A percentile compares a stretch with the other conserved stretches of the same genome.
Conservation (phyloP, 2,329 filamentous ascomycete species). For the Calycina marina region DNA sequence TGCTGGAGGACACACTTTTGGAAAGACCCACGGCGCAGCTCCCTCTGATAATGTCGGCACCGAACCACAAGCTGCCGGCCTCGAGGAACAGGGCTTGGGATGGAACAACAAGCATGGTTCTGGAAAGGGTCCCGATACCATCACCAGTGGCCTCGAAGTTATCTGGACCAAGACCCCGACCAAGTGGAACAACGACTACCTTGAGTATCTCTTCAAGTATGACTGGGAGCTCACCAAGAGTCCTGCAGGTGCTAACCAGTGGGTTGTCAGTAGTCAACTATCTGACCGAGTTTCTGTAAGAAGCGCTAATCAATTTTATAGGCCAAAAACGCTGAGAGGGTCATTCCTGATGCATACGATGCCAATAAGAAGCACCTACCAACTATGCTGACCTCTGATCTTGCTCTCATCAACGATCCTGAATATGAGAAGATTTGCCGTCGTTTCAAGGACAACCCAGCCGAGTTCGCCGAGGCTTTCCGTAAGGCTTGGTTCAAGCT, state of each 20-base stretch:
- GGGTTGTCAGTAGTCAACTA: no score
- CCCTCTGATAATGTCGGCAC: slow-evolving; percentile 46
- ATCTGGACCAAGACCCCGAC: slow-evolving; percentile 65
- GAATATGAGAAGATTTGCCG: slow-evolving; percentile 63
- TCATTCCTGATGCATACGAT: slow-evolving; percentile 61
- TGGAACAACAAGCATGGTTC: slow-evolving; percentile 51
- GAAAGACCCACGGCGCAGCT: slow-evolving; percentile 67
- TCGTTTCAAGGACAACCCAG: slow-evolving; percentile 52
- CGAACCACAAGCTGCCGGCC: slow-evolving; percentile 49
- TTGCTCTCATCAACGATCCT: slow-evolving; percentile 58
- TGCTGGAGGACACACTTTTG: slow-evolving; percentile 64
- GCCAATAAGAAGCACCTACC: slow-evolving; percentile 56
- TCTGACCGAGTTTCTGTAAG: no score
- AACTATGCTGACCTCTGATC: slow-evolving; percentile 64
- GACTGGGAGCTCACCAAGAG: slow-evolving; percentile 67
- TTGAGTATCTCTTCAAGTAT: slow-evolving; percentile 64
- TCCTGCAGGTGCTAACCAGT: slow-evolving; percentile 64
- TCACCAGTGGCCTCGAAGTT: slow-evolving; percentile 65
- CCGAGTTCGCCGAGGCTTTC: slow-evolving; percentile 56
- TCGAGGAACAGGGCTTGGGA: slow-evolving; percentile 57
- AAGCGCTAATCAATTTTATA: no score
- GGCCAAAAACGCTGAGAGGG: slow-evolving; percentile 49
- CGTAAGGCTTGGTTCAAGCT: slow-evolving; percentile 72
- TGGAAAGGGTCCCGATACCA: slow-evolving; percentile 58
- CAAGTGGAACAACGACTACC: slow-evolving; percentile 62